Evolutionary conservation across 257 asterid genomes (phyloP), one percentile per base, ranked within the genome.

Genomic region (Primulina tabacum): DNA sequence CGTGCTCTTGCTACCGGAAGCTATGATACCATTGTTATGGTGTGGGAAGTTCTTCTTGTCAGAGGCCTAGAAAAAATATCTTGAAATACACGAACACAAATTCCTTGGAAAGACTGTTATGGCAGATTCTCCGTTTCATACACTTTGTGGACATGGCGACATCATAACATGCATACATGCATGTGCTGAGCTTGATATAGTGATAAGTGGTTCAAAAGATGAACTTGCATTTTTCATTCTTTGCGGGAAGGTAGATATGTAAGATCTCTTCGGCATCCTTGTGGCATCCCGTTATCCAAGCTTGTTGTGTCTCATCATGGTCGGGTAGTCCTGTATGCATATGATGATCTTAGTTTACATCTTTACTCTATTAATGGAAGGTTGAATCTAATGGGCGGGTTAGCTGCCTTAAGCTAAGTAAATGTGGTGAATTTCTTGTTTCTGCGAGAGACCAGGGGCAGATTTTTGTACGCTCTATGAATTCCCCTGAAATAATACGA

Each of bases 161-260:
- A 64, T 94, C 72, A 90, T 94, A 33, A 89, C 97, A 40, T 94
- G 99, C 84, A 77, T 94, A 72, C 79, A 82, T 71, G 95, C 88
- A 59, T 91, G 97, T 79, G 81, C 83, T 7, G 99, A 94, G 85
- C 96, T 94, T 69, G 96, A 94, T 83, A 82, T 94, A 64, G 95
- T 94, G 60, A 85, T 94, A 77, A 94, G 99, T 82, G 99, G 99
- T 78, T 94, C 99, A 24, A 90, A 89, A 81, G 99, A 94, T 78
- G 99, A 96, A 89, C 97, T 63, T 94, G 97, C 70, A 78, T 94
- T 73, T 86, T 91, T 79, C 96, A 94, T 79, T 86, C 99, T 47
- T 50, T 94, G 66, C 89, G 86, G 87, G n/a, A 82, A 72, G 99
- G 99, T 77, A 85, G 96, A 79, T 94, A 94, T 62, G 84, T 94